Evolutionary conservation across 768 basidiomycete genomes (phyloP).

Genomic region (Mycena olivaceomarginata): DNA sequence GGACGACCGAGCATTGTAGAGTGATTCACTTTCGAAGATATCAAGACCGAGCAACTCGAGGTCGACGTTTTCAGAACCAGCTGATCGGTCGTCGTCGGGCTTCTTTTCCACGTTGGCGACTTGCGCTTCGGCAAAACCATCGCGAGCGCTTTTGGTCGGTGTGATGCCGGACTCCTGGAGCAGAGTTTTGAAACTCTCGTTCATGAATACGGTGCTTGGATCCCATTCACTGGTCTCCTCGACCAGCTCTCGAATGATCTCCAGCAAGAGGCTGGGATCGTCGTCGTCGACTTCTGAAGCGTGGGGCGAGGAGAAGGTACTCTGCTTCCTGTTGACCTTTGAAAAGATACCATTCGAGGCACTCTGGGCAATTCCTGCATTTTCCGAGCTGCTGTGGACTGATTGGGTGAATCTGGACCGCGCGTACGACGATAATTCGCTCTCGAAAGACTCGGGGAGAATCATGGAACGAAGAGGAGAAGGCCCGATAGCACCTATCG

Average conservation of each 20-base stretch:
- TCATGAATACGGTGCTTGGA: conserved; percentile 63
- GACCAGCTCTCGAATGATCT: conserved; percentile 68
- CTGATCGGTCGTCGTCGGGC: conserved; percentile 27
- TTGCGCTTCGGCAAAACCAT: conserved; percentile 7
- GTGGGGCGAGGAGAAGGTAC: conserved; percentile 24
- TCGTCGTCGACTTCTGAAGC: conserved; percentile 39
- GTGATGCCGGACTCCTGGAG: conserved; percentile 56
- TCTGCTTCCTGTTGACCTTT: conserved; percentile 3
- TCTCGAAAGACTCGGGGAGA: conserved; percentile 55
- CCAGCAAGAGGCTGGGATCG: conserved; percentile 58
- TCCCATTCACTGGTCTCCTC: conserved; percentile 73
- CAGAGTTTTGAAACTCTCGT: conserved; percentile 67
- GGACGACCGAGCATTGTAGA: background rate
- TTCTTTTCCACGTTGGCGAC: background rate
- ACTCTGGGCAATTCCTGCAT: conserved; percentile 6
- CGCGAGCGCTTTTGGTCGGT: background rate
- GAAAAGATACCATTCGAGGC: conserved; percentile 3
- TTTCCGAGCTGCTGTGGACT: conserved; percentile 15
- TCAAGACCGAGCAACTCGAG: conserved; percentile 49
- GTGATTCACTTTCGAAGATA: conserved; percentile 42
- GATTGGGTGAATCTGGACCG: conserved; percentile 8
- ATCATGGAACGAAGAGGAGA: conserved; percentile 69
- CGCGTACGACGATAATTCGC: conserved; percentile 35
- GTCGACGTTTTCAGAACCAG: conserved; percentile 48
- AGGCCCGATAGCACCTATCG: conserved; percentile 57